Conservation (phyloP, 106 monocot genomes). For the Apostasia ramifera region DNA sequence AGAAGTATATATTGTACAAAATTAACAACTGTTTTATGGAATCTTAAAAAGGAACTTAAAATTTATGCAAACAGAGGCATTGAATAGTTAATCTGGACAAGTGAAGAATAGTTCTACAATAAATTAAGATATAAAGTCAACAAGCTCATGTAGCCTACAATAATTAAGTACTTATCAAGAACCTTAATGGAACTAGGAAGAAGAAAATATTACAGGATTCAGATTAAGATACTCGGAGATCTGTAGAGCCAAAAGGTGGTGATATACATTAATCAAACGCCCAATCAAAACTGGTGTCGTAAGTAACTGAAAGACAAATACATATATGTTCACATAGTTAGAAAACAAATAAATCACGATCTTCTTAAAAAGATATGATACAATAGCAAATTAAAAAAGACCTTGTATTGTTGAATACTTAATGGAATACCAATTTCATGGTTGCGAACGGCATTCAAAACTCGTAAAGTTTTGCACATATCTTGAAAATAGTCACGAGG, state of each 20-base stretch:
- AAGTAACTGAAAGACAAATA: constrained; percentile 54
- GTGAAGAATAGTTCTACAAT: too few relatives aligned
- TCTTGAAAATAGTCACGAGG: constrained; percentile 88
- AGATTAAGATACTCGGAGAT: constrained; percentile 89
- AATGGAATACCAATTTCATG: constrained; percentile 89
- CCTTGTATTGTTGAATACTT: constrained; percentile 95
- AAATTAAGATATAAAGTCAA: too few relatives aligned
- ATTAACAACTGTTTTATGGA: too few relatives aligned
- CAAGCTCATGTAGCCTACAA: too few relatives aligned
- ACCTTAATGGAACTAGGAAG: too few relatives aligned
- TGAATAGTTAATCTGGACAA: too few relatives aligned
- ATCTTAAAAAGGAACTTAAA: too few relatives aligned
- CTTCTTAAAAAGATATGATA: background rate
- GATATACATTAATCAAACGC: constrained; percentile 78
- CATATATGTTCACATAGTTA: constrained; percentile 1
- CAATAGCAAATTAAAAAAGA: constrained; percentile 10
- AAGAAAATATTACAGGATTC: constrained; percentile 46
- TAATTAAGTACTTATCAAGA: too few relatives aligned
- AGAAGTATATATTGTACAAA: too few relatives aligned
- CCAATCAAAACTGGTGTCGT: constrained; percentile 89
- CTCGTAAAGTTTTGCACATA: constrained; percentile 87
- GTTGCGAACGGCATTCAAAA: constrained; percentile 87
- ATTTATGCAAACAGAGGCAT: too few relatives aligned
- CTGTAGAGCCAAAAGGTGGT: constrained; percentile 73
- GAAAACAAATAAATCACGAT: constrained; percentile 11